phyloP scores from a whole-genome alignment of 768 basidiomycete species.

The Asterophora parasitica region DNA sequence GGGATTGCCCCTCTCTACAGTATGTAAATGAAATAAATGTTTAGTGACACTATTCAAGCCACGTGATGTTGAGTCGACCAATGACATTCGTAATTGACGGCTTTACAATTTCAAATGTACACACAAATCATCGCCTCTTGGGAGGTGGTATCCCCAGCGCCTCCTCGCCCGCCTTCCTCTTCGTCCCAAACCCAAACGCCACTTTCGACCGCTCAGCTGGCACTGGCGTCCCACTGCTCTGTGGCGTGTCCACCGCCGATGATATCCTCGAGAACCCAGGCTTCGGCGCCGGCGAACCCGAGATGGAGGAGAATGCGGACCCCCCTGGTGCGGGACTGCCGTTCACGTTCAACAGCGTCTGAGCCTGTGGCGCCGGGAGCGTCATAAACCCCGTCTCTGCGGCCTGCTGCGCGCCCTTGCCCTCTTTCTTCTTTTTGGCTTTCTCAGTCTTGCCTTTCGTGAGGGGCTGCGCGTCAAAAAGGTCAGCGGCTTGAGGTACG shows the following conservation, averaged over 20 bases:
- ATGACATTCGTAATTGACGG: no score
- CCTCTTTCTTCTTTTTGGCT: slow-evolving; percentile 76
- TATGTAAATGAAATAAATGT: no score
- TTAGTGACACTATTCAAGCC: no score
- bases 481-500: slow-evolving; percentile 80
- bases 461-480: slow-evolving; percentile 75
- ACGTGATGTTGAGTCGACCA: no score
- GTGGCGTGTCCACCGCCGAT: slow-evolving; percentile 49
- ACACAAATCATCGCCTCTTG: slow-evolving; percentile 50
- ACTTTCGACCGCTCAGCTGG: slow-evolving; percentile 68
- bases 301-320: slow-evolving; percentile 28
- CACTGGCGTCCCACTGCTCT: slow-evolving; percentile 53
- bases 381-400: slow-evolving; percentile 66
- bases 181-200: slow-evolving; percentile 70
- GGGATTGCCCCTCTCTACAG: no score
- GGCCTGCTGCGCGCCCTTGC: slow-evolving; percentile 44
- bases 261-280: slow-evolving; percentile 78
- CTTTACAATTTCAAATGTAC: no score
- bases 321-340: slow-evolving; percentile 37
- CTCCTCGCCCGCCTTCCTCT: slow-evolving; percentile 77
- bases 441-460: slow-evolving; percentile 84
- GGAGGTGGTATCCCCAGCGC: slow-evolving; percentile 59
- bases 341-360: slow-evolving; percentile 34
- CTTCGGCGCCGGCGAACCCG: slow-evolving; percentile 61
- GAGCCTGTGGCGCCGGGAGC: slow-evolving; percentile 51